A percentile compares a stretch with the other conserved stretches of the same genome.
These are phyloP conservation scores for Saussurea involucrata DNA, from an alignment of 129 eudicot species.

Conservation along the genomic window DNA sequence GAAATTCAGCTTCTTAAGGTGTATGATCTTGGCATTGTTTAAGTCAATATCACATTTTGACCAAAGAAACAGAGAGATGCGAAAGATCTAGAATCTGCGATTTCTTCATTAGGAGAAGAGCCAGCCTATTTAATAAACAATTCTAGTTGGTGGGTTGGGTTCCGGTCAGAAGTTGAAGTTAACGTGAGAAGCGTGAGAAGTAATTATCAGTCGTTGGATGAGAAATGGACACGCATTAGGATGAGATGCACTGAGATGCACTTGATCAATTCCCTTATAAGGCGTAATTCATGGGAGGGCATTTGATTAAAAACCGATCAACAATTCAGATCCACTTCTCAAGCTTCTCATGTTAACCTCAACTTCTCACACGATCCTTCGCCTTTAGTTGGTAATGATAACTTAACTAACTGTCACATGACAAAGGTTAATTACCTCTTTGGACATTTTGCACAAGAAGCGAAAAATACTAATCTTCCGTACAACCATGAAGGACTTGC, in stretches of 20 bases:
- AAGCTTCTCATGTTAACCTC: no score
- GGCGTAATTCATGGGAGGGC: no score
- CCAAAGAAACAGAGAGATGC: neutral
- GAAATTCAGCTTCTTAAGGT: neutral
- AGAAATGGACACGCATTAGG: no score
- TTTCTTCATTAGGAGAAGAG: neutral
- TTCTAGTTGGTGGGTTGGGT: neutral
- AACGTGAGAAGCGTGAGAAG: no score
- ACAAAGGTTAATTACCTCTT: neutral
- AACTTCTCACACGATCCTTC: no score
- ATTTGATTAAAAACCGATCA: no score
- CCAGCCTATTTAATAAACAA: neutral
- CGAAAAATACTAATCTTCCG: neutral
- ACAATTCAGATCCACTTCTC: no score
- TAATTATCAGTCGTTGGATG: no score
- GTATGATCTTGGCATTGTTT: constrained; percentile 4
- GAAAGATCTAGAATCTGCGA: neutral
- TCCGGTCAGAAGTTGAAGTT: no score
- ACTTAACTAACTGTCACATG: neutral
- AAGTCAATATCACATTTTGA: neutral
- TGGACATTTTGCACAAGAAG: neutral
- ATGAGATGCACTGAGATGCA: no score
- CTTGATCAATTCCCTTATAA: no score
- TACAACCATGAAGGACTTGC: neutral
- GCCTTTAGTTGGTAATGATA: neutral